These are phyloP conservation scores for Cephaloascus albidus DNA, from an alignment of 805 yeast genomes.

Conservation along the genomic window DNA sequence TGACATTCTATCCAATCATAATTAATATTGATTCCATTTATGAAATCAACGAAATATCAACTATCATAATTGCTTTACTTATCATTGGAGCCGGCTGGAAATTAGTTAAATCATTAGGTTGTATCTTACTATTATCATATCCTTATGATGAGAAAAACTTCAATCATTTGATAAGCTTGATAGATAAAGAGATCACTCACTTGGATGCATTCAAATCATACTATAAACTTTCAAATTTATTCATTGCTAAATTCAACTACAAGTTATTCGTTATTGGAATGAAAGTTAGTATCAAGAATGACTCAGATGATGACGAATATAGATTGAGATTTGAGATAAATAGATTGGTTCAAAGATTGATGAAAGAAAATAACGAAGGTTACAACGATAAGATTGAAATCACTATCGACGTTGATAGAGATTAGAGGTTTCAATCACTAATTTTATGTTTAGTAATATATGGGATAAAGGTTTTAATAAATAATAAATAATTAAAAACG, in stretches of 20 bases:
- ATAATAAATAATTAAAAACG: too few species aligned
- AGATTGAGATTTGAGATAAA: conserved; percentile 40
- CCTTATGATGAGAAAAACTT: conserved; percentile 35
- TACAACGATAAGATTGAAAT: conserved; percentile 18
- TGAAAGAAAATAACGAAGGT: conserved; percentile 14
- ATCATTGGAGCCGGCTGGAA: conserved; percentile 42
- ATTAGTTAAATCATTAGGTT: conserved; percentile 41
- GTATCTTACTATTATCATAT: conserved; percentile 41
- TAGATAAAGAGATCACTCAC: conserved; percentile 34
- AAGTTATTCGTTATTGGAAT: conserved; percentile 49
- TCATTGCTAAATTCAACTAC: conserved; percentile 56
- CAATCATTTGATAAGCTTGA: conserved; percentile 22
- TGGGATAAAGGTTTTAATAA: too few species aligned
- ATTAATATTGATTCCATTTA: conserved; percentile 2
- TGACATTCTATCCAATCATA: conserved; percentile 29
- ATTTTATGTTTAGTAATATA: too few species aligned
- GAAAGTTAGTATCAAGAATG: conserved; percentile 53
- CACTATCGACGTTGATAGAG: conserved; percentile 22
- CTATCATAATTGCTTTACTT: conserved; percentile 32
- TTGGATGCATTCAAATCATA: conserved; percentile 43
- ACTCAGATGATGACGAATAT: conserved; percentile 61
- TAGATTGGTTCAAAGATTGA: conserved; percentile 26
- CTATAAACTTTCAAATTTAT: conserved; percentile 38
- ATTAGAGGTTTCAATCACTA: conserved; percentile 3
- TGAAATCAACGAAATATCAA: conserved; percentile 35